Base-by-base conservation (phyloP, 2,329 filamentous ascomycete species). In the Cladosporium velox region DNA sequence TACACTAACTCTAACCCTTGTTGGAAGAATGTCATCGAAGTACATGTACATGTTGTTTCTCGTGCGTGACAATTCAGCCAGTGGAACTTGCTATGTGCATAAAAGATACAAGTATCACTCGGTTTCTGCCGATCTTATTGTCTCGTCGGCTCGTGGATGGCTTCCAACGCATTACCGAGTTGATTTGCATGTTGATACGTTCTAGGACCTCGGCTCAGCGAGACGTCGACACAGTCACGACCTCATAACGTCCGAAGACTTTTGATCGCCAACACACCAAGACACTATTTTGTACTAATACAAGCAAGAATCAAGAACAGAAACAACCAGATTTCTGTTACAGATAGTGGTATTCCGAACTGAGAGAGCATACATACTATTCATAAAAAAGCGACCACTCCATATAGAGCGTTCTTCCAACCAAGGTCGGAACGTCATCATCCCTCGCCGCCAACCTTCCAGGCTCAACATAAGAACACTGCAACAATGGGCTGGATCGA, bases 401-500 rank as follows among this genome's bases (percentile, higher is more conserved):
- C 4, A 47, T 12, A 47, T n/a, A 24, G n/a, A n/a, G n/a, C 35
- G 15, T 18, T 15, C 4, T 4, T 15, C 35, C 35, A 18, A 11
- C 14, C 4, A 8, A n/a, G 35, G 14, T 4, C 35, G 35, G 18
- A 44, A 44, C 18, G 38, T 41, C 18, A n/a, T 8, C 38, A n/a
- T 44, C 18, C 6, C 18, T 44, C 41, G 41, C 41, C 41, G n/a
- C 4, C n/a, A 47, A 47, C 2, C 28, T 4, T 30, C 28, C 28
- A 30, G 28, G 28, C 8, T 21, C 7, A 8, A 6, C n/a, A 47
- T 15, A 10, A 4, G 18, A 47, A 47, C 15, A 55, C 18, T 30
- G 1, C 3, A 30, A 58, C n/a, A 38, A 72, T 79, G 75, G 77
- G 77, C 65, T 78, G 76, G 74, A 73, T 80, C 28, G 79, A 80